Conservation (phyloP, 805 yeast species). For the Starmerella riodocensis region DNA sequence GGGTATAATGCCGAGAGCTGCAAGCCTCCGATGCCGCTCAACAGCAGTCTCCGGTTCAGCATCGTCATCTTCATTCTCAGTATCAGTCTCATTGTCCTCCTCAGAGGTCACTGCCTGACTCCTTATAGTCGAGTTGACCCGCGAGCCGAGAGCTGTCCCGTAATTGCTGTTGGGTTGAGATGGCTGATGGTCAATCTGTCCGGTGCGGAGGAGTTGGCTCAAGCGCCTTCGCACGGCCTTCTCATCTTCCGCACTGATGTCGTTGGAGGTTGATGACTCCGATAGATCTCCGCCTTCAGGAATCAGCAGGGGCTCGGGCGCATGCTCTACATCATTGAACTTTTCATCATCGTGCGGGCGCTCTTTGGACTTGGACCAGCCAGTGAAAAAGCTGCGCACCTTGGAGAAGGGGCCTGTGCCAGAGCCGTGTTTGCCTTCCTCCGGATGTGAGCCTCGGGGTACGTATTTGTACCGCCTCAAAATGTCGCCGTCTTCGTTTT, state of each 20-base stretch:
- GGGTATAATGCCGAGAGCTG: conserved; percentile 26
- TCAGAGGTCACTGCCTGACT: conserved; percentile 10
- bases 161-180: conserved; percentile 3
- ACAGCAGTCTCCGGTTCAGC: conserved; percentile 46
- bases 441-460: conserved; percentile 28
- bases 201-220: conserved; percentile 13
- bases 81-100: conserved; percentile 25
- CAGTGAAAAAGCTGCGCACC: background rate
- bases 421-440: too few relatives aligned
- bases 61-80: conserved; percentile 23
- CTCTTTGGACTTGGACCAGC: background rate
- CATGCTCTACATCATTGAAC: conserved; percentile 20
- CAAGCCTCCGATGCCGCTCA: conserved; percentile 48
- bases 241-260: conserved; percentile 21
- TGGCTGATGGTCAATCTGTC: conserved; percentile 13
- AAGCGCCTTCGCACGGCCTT: conserved; percentile 12
- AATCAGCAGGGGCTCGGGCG: conserved; percentile 21
- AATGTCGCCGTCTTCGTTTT: conserved; percentile 84
- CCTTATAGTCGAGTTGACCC: background rate
- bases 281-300: conserved; percentile 17
- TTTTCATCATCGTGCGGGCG: conserved; percentile 4
- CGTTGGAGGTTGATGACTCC: conserved; percentile 6
- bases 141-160: conserved; percentile 1
- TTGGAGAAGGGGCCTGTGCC: background rate
- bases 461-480: conserved; percentile 69